These are phyloP conservation scores for Endoconidiophora polonica DNA, from an alignment of 2,329 filamentous ascomycete genomes.

Conservation along the genomic window DNA sequence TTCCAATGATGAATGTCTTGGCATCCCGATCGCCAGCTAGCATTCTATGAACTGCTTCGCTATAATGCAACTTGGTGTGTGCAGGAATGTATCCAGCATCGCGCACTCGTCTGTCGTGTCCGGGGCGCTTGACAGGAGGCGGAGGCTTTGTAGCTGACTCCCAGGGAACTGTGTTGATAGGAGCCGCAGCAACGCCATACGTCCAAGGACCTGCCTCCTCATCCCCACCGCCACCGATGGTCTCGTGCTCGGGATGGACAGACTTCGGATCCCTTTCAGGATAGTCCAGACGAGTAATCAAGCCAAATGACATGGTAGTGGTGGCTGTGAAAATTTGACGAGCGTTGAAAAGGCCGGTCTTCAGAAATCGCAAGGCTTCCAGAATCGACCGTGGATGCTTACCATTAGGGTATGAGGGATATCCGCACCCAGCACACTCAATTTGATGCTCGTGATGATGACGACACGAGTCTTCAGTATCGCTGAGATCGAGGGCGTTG, in stretches of 20 bases:
- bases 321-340: background rate
- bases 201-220: background rate
- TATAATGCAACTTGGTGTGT: conserved; percentile 7
- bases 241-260: conserved; percentile 1
- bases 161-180: background rate
- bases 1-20: conserved; percentile 10
- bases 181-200: conserved; percentile 4
- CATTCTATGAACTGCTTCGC: conserved; percentile 7
- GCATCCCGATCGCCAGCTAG: conserved; percentile 10
- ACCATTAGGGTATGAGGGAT: background rate
- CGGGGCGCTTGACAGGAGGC: background rate
- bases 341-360: background rate
- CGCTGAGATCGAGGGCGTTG: background rate
- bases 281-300: background rate
- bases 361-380: background rate
- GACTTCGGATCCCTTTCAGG: background rate
- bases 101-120: background rate
- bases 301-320: conserved; percentile 3
- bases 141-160: background rate
- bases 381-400: background rate
- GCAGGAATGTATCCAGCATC: background rate
- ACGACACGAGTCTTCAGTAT: background rate
- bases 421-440: background rate
- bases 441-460: too few species aligned
- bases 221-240: background rate